Evolutionary conservation across 805 yeast species (phyloP).

Genomic region (Candida boleticola): DNA sequence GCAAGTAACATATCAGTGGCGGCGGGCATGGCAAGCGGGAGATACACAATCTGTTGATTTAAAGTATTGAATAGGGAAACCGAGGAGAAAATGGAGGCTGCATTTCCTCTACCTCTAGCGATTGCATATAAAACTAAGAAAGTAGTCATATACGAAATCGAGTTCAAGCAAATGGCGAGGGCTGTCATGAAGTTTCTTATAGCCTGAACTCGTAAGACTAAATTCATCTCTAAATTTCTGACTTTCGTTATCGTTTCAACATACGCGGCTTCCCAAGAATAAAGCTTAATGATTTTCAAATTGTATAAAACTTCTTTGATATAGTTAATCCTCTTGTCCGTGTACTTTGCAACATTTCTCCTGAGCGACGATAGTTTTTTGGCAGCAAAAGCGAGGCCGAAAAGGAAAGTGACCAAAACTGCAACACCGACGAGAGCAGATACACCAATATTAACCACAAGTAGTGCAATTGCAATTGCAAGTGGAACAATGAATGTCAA

Average conservation of each 20-base stretch:
- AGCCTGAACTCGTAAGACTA: conserved; percentile 12
- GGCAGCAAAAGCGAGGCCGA: conserved; percentile 6
- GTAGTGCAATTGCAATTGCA: conserved; percentile 12
- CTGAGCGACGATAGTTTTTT: conserved; percentile 9
- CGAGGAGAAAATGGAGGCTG: conserved; percentile 16
- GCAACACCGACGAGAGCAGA: conserved; percentile 17
- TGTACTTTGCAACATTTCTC: conserved; percentile 8
- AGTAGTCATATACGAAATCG: conserved; percentile 15
- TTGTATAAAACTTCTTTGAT: conserved; percentile 16
- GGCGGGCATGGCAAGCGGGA: conserved; percentile 13
- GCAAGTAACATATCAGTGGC: conserved; percentile 14
- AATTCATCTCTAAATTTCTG: conserved; percentile 12
- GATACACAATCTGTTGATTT: conserved; percentile 8
- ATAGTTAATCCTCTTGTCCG: conserved; percentile 14
- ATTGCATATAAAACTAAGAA: conserved; percentile 15
- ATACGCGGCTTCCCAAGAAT: conserved; percentile 19
- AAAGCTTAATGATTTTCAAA: conserved; percentile 18
- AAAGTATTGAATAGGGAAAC: conserved; percentile 15
- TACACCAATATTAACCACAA: conserved; percentile 15
- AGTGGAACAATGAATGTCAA: conserved; percentile 12
- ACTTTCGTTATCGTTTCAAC: conserved; percentile 8
- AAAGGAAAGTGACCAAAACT: conserved; percentile 11
- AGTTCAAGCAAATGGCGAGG: conserved; percentile 10
- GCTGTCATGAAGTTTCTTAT: conserved; percentile 12
- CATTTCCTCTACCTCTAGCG: conserved; percentile 3